Base-by-base conservation (phyloP, 2,329 filamentous ascomycete genomes). In the Phyllosticta capitalensis region DNA sequence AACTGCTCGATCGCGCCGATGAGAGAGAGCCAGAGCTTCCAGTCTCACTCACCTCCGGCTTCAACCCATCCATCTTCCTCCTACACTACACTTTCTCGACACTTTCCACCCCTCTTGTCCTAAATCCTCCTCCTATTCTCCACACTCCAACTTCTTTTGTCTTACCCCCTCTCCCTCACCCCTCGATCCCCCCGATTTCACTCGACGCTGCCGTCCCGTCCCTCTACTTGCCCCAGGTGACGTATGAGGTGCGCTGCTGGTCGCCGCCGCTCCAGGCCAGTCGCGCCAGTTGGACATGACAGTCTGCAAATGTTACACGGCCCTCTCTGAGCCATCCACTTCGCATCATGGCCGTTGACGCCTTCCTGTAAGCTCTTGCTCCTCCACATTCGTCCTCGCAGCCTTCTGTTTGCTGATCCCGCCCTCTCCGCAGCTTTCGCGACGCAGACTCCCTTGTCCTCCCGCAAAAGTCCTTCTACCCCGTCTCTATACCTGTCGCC, bases 401-500 rank as follows among this genome's bases (percentile, higher is more conserved):
- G 61, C 67, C 68, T 55, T 69, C 54, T 54, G 52, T 49, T 53
- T 50, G 56, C 56, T 59, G 3, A 45, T 45, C 38, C 33, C 33
- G 33, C 33, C 33, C 52, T 65, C 24, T 49, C 55, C 33, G 52
- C 65, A 78, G 76, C 63, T 76, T 74, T 70, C 74, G 72, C 63
- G 76, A 79, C 58, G 75, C 75, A 58, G 71, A 77, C 61, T 65
- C 73, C 62, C 74, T 79, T 65, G 76, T 77, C 60, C 67, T 73
- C 62, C 69, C 74, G 54, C 69, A 72, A 52, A 76, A 76, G 65
- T 69, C 70, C 49, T 79, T 77, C 74, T 79, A 78, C 65, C 74
- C 75, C 19, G 69, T 76, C 62, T 73, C 72, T 64, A 79, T 80
- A 59, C 77, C 76, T 48, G 75, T 80, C 50, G 75, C 75, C 75